phyloP scores from a whole-genome alignment of 75 land plant species.

The Azolla pinnata region DNA sequence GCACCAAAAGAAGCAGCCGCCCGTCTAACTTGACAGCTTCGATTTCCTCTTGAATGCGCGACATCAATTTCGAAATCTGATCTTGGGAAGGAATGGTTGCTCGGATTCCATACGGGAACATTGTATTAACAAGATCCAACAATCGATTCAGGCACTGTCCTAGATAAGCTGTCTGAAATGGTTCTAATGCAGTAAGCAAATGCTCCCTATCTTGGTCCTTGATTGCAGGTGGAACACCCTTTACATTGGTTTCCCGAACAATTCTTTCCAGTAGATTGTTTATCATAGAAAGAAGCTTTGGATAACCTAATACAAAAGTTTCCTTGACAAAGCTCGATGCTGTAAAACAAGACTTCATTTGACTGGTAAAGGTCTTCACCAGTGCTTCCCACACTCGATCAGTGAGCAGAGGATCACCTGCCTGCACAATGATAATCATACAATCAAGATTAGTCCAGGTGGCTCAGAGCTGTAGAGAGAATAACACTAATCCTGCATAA shows the following conservation, averaged over 20 bases:
- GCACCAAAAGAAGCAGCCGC: slow-evolving; percentile 70
- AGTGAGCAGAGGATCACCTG: slow-evolving; percentile 77
- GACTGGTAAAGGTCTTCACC: slow-evolving; percentile 84
- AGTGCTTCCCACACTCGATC: slow-evolving; percentile 93
- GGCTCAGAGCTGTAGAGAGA: too few relatives aligned
- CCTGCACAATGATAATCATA: slow-evolving; percentile 33
- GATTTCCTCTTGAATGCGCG: slow-evolving; percentile 89
- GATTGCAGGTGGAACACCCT: slow-evolving; percentile 79
- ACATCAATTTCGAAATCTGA: slow-evolving; percentile 65
- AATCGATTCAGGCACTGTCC: slow-evolving; percentile 56
- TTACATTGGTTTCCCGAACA: slow-evolving; percentile 76
- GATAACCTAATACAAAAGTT: slow-evolving; percentile 71
- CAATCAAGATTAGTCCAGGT: too few relatives aligned
- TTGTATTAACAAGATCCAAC: slow-evolving; percentile 71
- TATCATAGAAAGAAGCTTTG: slow-evolving; percentile 67
- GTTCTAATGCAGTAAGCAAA: slow-evolving; percentile 59
- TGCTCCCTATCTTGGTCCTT: slow-evolving; percentile 67
- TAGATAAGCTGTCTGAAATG: slow-evolving; percentile 80
- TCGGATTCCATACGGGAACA: slow-evolving; percentile 74
- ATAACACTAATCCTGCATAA: too few relatives aligned
- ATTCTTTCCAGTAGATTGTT: slow-evolving; percentile 79
- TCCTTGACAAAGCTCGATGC: slow-evolving; percentile 97
- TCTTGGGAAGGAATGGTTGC: slow-evolving; percentile 87
- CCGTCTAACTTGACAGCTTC: slow-evolving; percentile 80
- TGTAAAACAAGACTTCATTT: slow-evolving; percentile 91